A percentile compares a stretch with the other conserved stretches of the same genome.
These are phyloP conservation scores for Williopsis jadinii DNA, from an alignment of 1,139 yeast species.

Conservation along the genomic window DNA sequence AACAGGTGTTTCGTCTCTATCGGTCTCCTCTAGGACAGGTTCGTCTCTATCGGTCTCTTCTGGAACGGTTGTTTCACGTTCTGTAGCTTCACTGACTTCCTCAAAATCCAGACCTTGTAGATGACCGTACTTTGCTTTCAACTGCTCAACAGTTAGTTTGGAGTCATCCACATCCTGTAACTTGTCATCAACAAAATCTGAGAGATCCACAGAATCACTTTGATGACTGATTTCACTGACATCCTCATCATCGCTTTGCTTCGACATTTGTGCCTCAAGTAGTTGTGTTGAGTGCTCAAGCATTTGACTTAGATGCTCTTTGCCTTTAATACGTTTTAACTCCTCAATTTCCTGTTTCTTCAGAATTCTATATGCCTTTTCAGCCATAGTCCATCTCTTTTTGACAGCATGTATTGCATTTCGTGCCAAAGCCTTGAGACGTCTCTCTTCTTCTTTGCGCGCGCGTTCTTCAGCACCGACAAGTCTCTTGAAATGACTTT, in stretches of 20 bases:
- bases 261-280: slow-evolving; percentile 72
- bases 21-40: slow-evolving; percentile 18
- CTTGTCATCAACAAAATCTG: slow-evolving; percentile 9
- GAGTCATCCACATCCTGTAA: slow-evolving; percentile 30
- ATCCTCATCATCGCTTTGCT: slow-evolving; percentile 21
- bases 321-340: slow-evolving; percentile 69
- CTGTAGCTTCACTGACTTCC: slow-evolving; percentile 20
- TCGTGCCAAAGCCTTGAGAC: slow-evolving; percentile 63
- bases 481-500: slow-evolving; percentile 76
- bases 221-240: slow-evolving; percentile 19
- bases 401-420: slow-evolving; percentile 78
- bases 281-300: slow-evolving; percentile 87
- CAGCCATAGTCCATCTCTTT: slow-evolving; percentile 88
- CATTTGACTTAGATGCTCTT: slow-evolving; percentile 83
- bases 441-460: slow-evolving; percentile 62
- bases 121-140: slow-evolving; percentile 55
- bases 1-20: slow-evolving; percentile 20
- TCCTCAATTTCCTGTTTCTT: slow-evolving; percentile 56
- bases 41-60: slow-evolving; percentile 20
- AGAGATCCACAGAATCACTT: background rate
- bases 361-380: slow-evolving; percentile 59
- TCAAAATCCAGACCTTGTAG: slow-evolving; percentile 31
- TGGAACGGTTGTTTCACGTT: slow-evolving; percentile 15
- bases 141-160: slow-evolving; percentile 56
- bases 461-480: slow-evolving; percentile 86